A percentile compares a stretch with the other conserved stretches of the same genome.
Conservation (phyloP, 768 basidiomycete species). For the Termitomyces sp. region DNA sequence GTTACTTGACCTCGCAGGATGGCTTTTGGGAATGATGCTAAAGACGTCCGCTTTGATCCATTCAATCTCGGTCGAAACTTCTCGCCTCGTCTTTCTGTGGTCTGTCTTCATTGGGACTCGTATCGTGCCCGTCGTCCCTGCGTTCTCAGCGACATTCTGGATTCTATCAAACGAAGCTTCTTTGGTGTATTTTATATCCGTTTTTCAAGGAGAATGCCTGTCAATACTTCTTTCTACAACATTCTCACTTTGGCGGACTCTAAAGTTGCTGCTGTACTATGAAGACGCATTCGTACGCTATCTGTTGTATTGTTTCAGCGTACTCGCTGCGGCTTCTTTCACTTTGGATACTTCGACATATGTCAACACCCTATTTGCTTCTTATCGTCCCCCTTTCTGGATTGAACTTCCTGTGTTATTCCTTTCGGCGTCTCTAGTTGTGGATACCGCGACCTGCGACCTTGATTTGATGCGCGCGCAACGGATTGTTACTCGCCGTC, state of each 20-base stretch:
- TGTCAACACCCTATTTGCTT: neutral
- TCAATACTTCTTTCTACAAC: neutral
- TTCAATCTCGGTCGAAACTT: neutral
- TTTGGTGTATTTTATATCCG: neutral
- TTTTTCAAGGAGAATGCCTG: neutral
- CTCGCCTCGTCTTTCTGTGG: neutral
- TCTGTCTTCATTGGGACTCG: neutral
- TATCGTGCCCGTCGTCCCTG: neutral
- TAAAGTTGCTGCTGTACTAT: neutral
- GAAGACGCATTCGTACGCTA: neutral
- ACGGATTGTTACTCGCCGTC: neutral
- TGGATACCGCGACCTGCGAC: neutral
- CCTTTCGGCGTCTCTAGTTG: neutral
- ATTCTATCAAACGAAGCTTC: neutral
- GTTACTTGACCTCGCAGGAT: neutral
- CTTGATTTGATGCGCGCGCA: neutral
- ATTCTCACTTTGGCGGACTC: neutral
- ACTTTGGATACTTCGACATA: neutral
- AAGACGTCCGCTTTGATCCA: neutral
- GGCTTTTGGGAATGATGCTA: too few species aligned
- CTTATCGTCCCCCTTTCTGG: neutral
- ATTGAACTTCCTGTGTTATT: neutral
- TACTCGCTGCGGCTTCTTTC: neutral
- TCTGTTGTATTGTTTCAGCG: neutral
- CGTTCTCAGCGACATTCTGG: neutral